phyloP scores from a whole-genome alignment of 2,329 filamentous ascomycete species.

The Epichloe baconii region DNA sequence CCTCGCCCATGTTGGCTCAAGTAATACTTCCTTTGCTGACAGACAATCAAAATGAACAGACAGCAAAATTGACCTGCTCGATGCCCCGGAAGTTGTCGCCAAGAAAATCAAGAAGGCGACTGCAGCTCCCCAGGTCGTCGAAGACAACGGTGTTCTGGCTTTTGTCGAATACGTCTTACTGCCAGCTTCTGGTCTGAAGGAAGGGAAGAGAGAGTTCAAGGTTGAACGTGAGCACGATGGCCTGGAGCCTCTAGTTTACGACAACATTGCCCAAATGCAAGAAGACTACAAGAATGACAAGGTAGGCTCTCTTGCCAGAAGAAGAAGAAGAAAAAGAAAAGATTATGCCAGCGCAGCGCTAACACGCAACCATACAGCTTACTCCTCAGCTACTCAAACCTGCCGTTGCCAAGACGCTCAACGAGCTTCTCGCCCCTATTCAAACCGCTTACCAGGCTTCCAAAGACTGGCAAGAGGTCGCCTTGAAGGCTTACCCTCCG shows the following conservation, averaged over 20 bases:
- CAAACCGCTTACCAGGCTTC: constrained; percentile 57
- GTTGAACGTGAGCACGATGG: constrained; percentile 53
- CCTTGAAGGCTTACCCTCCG: constrained; percentile 70
- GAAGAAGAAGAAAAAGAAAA: too few relatives aligned
- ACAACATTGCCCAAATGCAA: constrained; percentile 58
- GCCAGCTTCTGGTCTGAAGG: constrained; percentile 53
- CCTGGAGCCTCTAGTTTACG: constrained; percentile 65
- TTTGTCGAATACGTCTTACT: constrained; percentile 83
- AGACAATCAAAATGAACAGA: constrained; percentile 28
- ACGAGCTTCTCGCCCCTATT: constrained; percentile 64
- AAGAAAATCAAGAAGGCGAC: constrained; percentile 83
- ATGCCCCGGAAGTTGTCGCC: constrained; percentile 56
- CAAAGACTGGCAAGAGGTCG: constrained; percentile 59
- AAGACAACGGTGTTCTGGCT: constrained; percentile 75
- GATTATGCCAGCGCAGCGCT: neutral
- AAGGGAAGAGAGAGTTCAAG: constrained; percentile 47
- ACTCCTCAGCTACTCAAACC: constrained; percentile 81
- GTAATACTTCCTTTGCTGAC: neutral
- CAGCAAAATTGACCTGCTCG: constrained; percentile 89
- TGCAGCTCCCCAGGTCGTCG: constrained; percentile 59
- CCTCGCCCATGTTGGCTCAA: neutral
- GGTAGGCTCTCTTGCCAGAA: constrained; percentile 29
- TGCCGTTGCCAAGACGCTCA: constrained; percentile 63
- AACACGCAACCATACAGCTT: constrained; percentile 26
- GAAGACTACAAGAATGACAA: constrained; percentile 71